Base-by-base conservation (phyloP, 352 stramenopile species). In the Phytophthora melonis region DNA sequence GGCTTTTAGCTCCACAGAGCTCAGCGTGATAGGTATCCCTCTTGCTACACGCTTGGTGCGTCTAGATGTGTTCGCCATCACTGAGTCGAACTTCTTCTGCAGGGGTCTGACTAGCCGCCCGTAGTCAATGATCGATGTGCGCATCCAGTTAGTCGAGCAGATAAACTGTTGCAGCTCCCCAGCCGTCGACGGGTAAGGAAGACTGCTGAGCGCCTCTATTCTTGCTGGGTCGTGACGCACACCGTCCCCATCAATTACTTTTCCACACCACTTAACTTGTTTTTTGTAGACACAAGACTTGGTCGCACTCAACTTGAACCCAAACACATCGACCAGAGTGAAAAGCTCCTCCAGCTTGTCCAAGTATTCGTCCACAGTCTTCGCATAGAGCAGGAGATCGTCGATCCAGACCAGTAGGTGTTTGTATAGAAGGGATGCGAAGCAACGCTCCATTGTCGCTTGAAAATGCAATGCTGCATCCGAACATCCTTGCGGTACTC, bases 201-300 rank as follows among this genome's bases (percentile, higher is more conserved):
- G 5, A 5, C 14, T 5, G 7, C 32, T 14, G 13, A 64, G 58
- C 16, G 41, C 58, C 21, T 32, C 13, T 11, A 64, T 64, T 13
- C 23, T 21, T 11, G 34, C 43, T 4, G 58, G 58, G 16, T 45
- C 58, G 18, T 64, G 58, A n/a, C 36, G 39, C 7, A 64, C 58
- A 19, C 58, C 41, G 5, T 45, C n/a, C 4, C 58, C 59, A 36
- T 45, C 25, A 23, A 66, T 58, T 11, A 66, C 5, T 32, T 66
- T 66, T 13, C 74, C 72, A 25, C 72, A 75, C 72, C 65, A 75
- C 11, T 58, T 66, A 4, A 75, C 68, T 13, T 54, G 19, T 30
- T 41, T 50, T 52, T 63, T 18, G 34, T 63, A 84, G 2, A 80
- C 8, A 16, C 45, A 67, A 36, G 39, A 68, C 45, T 81, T 81